Evolutionary conservation across 805 yeast species (phyloP).

Genomic region (Teunomyces cretensis): DNA sequence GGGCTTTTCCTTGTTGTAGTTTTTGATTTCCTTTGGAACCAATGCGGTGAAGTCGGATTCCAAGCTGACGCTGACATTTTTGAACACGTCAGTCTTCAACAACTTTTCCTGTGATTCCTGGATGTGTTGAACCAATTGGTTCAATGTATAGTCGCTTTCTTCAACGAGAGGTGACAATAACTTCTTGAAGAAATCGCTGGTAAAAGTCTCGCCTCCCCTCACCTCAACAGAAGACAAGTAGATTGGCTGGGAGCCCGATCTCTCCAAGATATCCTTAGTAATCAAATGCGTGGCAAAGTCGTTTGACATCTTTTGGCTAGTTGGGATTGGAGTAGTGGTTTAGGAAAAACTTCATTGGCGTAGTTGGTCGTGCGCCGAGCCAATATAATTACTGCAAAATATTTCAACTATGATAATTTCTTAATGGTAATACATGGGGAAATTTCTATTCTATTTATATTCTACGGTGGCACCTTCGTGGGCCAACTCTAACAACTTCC

Average conservation of each 20-base stretch:
- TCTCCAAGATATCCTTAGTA: constrained; percentile 29
- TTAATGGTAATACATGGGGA: background rate
- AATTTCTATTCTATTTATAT: background rate
- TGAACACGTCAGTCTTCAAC: constrained; percentile 46
- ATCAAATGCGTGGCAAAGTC: constrained; percentile 9
- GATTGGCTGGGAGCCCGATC: constrained; percentile 35
- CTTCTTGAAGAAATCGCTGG: constrained; percentile 45
- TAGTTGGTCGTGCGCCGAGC: background rate
- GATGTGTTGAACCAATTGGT: constrained; percentile 36
- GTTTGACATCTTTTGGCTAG: background rate
- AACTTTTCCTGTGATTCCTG: constrained; percentile 34
- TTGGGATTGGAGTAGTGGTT: background rate
- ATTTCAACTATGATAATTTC: background rate
- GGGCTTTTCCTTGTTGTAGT: constrained; percentile 37
- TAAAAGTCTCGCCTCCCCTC: constrained; percentile 43
- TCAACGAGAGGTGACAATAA: constrained; percentile 44
- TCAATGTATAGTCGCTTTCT: constrained; percentile 43
- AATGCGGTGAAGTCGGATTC: constrained; percentile 37
- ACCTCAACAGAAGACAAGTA: constrained; percentile 38
- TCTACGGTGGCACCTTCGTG: constrained; percentile 76
- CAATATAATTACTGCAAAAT: background rate
- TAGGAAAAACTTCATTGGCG: constrained; percentile 3
- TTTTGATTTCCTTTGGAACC: constrained; percentile 22
- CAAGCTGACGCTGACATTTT: constrained; percentile 37
- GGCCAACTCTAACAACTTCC: constrained; percentile 86